These are phyloP conservation scores for Rosa persica DNA, from an alignment of 306 rosid genomes.

Conservation along the genomic window DNA sequence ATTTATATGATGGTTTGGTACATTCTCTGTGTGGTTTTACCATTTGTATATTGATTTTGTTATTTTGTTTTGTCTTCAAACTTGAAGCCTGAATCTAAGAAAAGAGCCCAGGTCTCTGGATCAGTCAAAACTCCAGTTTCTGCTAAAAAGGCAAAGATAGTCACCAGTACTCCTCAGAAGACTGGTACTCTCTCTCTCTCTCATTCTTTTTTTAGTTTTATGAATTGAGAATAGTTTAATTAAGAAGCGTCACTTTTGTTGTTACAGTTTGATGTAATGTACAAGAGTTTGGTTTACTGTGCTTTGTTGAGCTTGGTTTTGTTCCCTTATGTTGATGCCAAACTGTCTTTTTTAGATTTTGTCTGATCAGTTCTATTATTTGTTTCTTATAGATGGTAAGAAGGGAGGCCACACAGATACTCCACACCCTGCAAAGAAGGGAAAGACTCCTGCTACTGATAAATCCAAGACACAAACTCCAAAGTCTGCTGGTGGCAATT, in stretches of 20 bases:
- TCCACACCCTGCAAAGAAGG: constrained; percentile 81
- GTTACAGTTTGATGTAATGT: no score
- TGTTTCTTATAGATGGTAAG: constrained; percentile 48
- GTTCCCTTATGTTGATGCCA: background rate
- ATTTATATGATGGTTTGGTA: background rate
- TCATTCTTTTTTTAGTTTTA: background rate
- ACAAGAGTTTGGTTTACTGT: background rate
- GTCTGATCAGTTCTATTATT: background rate
- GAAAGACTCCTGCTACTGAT: constrained; percentile 46
- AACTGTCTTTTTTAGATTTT: background rate
- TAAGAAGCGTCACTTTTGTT: background rate
- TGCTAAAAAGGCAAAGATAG: constrained; percentile 62
- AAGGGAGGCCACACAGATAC: constrained; percentile 66
- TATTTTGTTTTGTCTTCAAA: background rate
- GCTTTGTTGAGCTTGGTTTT: background rate
- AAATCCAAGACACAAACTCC: constrained; percentile 48
- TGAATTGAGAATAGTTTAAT: background rate
- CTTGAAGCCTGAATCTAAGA: constrained; percentile 53
- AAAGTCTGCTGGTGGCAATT: constrained; percentile 62
- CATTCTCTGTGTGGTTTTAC: background rate
- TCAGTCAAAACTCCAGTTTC: constrained; percentile 55
- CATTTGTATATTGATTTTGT: background rate
- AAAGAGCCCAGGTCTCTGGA: constrained; percentile 65
- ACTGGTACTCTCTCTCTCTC: constrained; percentile 42
- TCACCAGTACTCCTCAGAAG: constrained; percentile 62